Percentiles rank a stretch among this genome's conserved stretches.
Evolutionary conservation across 2,329 filamentous ascomycete species (phyloP).

Genomic region (Ophiocordyceps robertsii): DNA sequence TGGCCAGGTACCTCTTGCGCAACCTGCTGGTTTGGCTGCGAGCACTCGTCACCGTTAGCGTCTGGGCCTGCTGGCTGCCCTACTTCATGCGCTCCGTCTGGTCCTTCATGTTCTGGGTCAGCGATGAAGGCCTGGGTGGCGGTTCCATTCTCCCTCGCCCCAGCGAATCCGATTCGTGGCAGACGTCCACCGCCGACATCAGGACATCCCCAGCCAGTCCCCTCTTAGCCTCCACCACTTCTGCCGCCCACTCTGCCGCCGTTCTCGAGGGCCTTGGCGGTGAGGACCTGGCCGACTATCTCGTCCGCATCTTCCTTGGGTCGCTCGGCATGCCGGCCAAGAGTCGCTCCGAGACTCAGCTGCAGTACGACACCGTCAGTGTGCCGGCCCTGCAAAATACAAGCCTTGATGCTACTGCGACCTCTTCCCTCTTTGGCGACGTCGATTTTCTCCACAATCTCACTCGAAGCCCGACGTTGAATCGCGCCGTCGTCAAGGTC

Average conservation of each 20-base stretch:
- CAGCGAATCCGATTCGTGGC: conserved; percentile 15
- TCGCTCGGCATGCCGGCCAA: conserved; percentile 14
- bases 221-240: conserved; percentile 16
- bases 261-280: conserved; percentile 15
- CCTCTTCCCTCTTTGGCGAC: conserved; percentile 38
- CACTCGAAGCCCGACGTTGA: conserved; percentile 58
- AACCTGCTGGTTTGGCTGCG: conserved; percentile 69
- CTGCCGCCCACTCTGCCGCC: conserved; percentile 15
- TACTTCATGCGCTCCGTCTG: conserved; percentile 86
- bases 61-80: conserved; percentile 83
- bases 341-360: conserved; percentile 7
- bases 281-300: conserved; percentile 18
- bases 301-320: conserved; percentile 16
- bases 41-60: conserved; percentile 61
- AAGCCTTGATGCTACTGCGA: conserved; percentile 3
- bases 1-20: conserved; percentile 56
- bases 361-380: conserved; percentile 5
- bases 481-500: conserved; percentile 67
- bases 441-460: conserved; percentile 43
- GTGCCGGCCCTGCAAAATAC: conserved; percentile 3
- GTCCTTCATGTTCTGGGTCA: conserved; percentile 90
- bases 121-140: conserved; percentile 54
- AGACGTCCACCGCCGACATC: conserved; percentile 11
- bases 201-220: conserved; percentile 22
- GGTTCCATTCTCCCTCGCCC: conserved; percentile 12